phyloP scores from a whole-genome alignment of 306 rosid species.

The Malus domestica region ASM211411v1 NC_041803.1:26417501-26418000 shows the following conservation, averaged over 20 bases:
- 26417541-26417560: too few species aligned
- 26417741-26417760: too few species aligned
- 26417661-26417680: neutral
- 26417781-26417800: too few species aligned
- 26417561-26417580: neutral
- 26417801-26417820: too few species aligned
- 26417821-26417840: too few species aligned
- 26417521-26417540: fast-evolving
- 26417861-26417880: too few species aligned
- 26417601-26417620: conserved; percentile 7
- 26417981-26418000: conserved; percentile 83
- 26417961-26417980: conserved; percentile 79
- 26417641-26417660: neutral
- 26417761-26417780: too few species aligned
- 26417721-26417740: neutral
- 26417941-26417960: neutral
- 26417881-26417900: too few species aligned
- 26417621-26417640: neutral
- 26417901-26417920: too few species aligned
- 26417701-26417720: neutral
- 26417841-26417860: too few species aligned
- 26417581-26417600: neutral
- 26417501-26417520: too few species aligned
- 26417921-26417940: neutral
- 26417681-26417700: neutral